phyloP scores from a whole-genome alignment of 768 basidiomycete species.

The Tricholoma hemisulphureum region DNA sequence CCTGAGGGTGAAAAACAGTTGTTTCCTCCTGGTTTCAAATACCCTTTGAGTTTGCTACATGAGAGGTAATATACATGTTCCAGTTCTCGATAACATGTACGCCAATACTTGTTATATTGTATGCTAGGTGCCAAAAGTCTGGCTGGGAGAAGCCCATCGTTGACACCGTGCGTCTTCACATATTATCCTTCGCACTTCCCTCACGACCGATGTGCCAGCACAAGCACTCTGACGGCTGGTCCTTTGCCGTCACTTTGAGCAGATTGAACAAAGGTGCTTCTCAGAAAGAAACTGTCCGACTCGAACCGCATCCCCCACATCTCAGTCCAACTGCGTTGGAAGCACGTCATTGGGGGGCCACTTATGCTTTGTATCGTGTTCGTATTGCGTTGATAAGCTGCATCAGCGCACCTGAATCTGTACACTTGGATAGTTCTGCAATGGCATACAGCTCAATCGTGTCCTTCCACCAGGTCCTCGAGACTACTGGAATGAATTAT shows the following conservation, averaged over 20 bases:
- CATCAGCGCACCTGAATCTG: conserved; percentile 22
- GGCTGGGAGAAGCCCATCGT: conserved; percentile 85
- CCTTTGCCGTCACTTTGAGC: conserved; percentile 68
- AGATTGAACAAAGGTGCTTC: conserved; percentile 70
- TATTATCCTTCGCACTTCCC: conserved; percentile 5
- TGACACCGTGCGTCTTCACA: conserved; percentile 56
- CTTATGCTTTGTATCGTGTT: conserved; percentile 84
- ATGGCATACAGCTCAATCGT: conserved; percentile 67
- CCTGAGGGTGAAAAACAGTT: conserved; percentile 51
- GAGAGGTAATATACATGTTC: conserved; percentile 54
- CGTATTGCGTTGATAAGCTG: conserved; percentile 30
- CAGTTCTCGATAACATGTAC: neutral
- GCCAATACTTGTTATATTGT: neutral
- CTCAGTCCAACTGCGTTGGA: conserved; percentile 66
- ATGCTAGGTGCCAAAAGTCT: conserved; percentile 74
- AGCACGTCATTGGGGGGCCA: conserved; percentile 90
- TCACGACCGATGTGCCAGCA: conserved; percentile 34
- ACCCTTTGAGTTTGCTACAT: conserved; percentile 72
- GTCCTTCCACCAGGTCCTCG: conserved; percentile 81
- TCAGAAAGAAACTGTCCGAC: conserved; percentile 62
- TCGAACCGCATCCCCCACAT: conserved; percentile 75
- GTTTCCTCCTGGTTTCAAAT: conserved; percentile 85
- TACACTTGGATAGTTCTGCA: conserved; percentile 58
- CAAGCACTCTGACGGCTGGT: conserved; percentile 48
- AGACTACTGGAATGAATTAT: conserved; percentile 84